Evolutionary conservation across 306 rosid genomes (phyloP).

Genomic region (Quercus gilva): DNA sequence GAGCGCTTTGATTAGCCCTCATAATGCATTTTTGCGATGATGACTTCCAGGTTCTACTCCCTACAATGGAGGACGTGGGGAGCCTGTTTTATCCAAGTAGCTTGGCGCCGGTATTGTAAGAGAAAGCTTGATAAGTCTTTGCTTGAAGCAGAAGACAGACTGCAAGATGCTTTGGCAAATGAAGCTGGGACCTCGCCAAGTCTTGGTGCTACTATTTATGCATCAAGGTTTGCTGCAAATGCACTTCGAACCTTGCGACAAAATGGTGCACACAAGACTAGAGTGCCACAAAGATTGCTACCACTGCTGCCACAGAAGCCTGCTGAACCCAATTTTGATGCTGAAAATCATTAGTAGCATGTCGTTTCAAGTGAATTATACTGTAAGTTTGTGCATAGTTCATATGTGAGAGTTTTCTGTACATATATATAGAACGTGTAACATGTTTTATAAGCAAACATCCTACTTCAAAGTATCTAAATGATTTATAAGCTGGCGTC

Average conservation of each 20-base stretch:
- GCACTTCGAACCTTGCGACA: conserved; percentile 31
- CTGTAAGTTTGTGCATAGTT: background rate
- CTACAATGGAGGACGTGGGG: conserved; percentile 83
- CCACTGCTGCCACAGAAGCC: conserved; percentile 50
- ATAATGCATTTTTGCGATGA: background rate
- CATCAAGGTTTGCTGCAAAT: conserved; percentile 47
- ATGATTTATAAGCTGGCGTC: no score
- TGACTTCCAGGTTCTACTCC: conserved; percentile 61
- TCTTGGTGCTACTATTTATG: conserved; percentile 41
- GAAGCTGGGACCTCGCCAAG: conserved; percentile 29
- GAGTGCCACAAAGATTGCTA: conserved; percentile 18
- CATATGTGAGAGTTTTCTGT: background rate
- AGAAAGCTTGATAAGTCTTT: conserved; percentile 46
- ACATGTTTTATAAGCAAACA: no score
- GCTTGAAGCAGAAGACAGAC: conserved; percentile 31
- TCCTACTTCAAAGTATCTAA: no score
- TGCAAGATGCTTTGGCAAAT: conserved; percentile 42
- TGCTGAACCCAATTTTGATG: conserved; percentile 40
- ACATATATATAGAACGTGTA: no score
- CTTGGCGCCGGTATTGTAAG: conserved; percentile 59
- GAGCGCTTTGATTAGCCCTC: background rate
- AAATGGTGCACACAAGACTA: background rate
- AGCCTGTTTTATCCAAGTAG: conserved; percentile 62
- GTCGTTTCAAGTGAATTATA: background rate
- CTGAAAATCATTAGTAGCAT: conserved; percentile 12